Conservation (phyloP, 2,329 filamentous ascomycete genomes). For the Paraconiothyrium sp. region DNA sequence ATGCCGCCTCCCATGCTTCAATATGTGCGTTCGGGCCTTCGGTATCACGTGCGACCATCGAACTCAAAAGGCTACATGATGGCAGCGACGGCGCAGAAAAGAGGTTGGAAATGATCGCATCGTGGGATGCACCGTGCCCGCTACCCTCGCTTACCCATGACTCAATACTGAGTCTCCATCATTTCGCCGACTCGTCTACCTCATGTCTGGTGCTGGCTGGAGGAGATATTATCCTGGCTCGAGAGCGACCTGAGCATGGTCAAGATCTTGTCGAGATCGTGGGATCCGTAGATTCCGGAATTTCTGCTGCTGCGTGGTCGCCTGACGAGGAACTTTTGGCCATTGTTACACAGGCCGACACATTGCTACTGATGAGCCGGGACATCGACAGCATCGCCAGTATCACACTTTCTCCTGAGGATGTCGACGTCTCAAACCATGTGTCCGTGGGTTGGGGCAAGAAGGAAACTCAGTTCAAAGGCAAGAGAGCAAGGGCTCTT, state of each 20-base stretch:
- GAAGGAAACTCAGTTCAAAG: conserved; percentile 97
- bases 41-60: conserved; percentile 73
- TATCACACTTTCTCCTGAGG: conserved; percentile 75
- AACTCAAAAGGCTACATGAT: conserved; percentile 68
- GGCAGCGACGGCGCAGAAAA: conserved; percentile 54
- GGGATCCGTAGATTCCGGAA: conserved; percentile 91
- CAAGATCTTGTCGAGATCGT: conserved; percentile 92
- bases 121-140: conserved; percentile 88
- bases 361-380: conserved; percentile 90
- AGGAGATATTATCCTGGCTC: conserved; percentile 88
- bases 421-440: conserved; percentile 88
- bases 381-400: conserved; percentile 86
- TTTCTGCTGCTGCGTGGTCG: conserved; percentile 89
- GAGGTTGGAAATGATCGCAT: conserved; percentile 67
- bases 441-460: conserved; percentile 99
- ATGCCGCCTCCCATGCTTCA: conserved; percentile 78
- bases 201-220: conserved; percentile 86
- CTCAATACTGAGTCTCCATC: conserved; percentile 79
- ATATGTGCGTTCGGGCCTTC: conserved; percentile 88
- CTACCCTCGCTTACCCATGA: conserved; percentile 79
- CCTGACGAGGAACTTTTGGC: conserved; percentile 92
- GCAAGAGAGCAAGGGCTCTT: conserved; percentile 84
- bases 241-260: conserved; percentile 72
- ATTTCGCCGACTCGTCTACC: conserved; percentile 81
- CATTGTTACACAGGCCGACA: conserved; percentile 80